phyloP scores from a whole-genome alignment of 2,329 filamentous ascomycete species.

The Pyrenophora graminea region DNA sequence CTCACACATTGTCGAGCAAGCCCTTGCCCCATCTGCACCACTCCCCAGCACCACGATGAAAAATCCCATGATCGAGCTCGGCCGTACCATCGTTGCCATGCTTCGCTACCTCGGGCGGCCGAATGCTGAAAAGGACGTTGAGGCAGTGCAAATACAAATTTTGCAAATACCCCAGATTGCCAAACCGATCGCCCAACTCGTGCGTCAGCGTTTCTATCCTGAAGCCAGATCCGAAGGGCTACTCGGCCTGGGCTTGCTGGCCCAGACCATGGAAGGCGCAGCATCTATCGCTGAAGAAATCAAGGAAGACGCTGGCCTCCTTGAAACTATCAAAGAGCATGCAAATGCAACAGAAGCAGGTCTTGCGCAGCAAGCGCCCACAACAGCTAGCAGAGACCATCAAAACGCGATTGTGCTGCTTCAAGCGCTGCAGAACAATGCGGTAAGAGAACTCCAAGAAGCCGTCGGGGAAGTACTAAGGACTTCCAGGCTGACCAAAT shows the following conservation, averaged over 20 bases:
- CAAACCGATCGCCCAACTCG: slow-evolving; percentile 38
- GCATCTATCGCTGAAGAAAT: slow-evolving; percentile 34
- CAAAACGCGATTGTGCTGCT: slow-evolving; percentile 45
- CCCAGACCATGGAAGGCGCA: slow-evolving; percentile 37
- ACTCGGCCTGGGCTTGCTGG: slow-evolving; percentile 42
- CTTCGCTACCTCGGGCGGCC: slow-evolving; percentile 24
- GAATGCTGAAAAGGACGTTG: slow-evolving; percentile 27
- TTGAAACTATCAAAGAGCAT: slow-evolving; percentile 42
- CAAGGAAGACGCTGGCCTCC: slow-evolving; percentile 32
- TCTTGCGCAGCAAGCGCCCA: slow-evolving; percentile 23
- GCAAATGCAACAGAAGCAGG: slow-evolving; percentile 33
- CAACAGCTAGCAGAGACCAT: slow-evolving; percentile 36
- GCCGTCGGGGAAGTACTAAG: slow-evolving; percentile 17
- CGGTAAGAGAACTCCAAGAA: slow-evolving; percentile 29
- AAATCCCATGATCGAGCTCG: slow-evolving; percentile 44
- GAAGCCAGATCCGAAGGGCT: slow-evolving; percentile 44
- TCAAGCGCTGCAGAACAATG: slow-evolving; percentile 40
- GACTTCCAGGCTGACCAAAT: slow-evolving; percentile 25
- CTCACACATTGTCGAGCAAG: slow-evolving; percentile 36
- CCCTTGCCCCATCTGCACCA: slow-evolving; percentile 36
- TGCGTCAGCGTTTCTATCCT: slow-evolving; percentile 43
- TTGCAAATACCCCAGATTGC: slow-evolving; percentile 37
- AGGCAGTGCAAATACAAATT: slow-evolving; percentile 30
- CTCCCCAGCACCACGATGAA: slow-evolving; percentile 46
- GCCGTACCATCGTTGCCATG: slow-evolving; percentile 34